Evolutionary conservation across 1,284 basidiomycete genomes (phyloP).

Genomic region (Papiliotrema fonsecae): DNA sequence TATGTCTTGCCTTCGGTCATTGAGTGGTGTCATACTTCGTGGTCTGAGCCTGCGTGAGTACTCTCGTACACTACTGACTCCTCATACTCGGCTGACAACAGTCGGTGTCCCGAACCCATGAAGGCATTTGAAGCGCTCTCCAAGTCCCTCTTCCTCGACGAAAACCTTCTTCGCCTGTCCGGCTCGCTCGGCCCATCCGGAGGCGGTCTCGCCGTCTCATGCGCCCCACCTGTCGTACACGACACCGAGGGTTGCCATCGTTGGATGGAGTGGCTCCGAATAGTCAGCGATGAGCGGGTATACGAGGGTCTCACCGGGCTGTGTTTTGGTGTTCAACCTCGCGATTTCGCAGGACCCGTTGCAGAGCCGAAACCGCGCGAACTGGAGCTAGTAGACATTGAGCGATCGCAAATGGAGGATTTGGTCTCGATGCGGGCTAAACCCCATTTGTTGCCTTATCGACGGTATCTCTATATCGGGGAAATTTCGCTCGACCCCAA

Average conservation of each 20-base stretch:
- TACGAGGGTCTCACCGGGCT: slow-evolving; percentile 17
- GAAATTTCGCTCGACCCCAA: slow-evolving; percentile 10
- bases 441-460: slow-evolving; percentile 28
- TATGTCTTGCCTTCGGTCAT: slow-evolving; percentile 31
- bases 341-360: slow-evolving; percentile 3
- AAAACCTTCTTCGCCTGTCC: slow-evolving; percentile 16
- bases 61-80: too few species aligned
- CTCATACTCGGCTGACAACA: too few species aligned
- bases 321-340: slow-evolving; percentile 10
- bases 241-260: slow-evolving; percentile 8
- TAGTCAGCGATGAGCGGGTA: slow-evolving; percentile 7
- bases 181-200: slow-evolving; percentile 13
- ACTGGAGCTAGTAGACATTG: slow-evolving; percentile 13
- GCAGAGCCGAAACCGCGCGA: neutral
- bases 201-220: slow-evolving; percentile 25
- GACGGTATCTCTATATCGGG: slow-evolving; percentile 32
- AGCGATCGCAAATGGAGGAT: slow-evolving; percentile 23
- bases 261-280: slow-evolving; percentile 28
- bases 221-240: slow-evolving; percentile 21
- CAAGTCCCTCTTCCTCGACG: slow-evolving; percentile 22
- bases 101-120: slow-evolving; percentile 25
- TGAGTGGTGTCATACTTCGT: slow-evolving; percentile 21
- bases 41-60: slow-evolving; percentile 13
- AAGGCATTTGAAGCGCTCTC: slow-evolving; percentile 19
- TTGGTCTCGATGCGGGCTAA: slow-evolving; percentile 21